Base-by-base conservation (phyloP, 2,329 filamentous ascomycete genomes). In the Cladophialophora immunda region DNA sequence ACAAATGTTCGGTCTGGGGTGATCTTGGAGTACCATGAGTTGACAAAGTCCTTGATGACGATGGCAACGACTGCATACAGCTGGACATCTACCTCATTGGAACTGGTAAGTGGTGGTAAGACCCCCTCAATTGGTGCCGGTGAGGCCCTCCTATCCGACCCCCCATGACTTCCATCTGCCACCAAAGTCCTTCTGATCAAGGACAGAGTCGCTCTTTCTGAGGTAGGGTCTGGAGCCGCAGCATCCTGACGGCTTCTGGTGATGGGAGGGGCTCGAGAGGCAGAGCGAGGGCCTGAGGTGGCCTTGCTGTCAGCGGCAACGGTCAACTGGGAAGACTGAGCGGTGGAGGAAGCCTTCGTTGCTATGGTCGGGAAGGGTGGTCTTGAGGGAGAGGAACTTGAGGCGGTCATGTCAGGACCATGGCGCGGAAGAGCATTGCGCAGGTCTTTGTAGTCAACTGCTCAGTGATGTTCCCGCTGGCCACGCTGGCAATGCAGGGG, bases 61-160 rank as follows among this genome's bases (percentile, higher is more conserved):
- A 98, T 91, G 60, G 95, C 92, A 68, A 99, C 89, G 67, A 98
- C 87, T 30, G 92, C 94, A 77, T 98, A 99, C 4, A 99, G 86
- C 80, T 99, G 92, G 64, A 96, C 82, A 78, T 99, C 95, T 67
- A 98, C 88, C 73, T 96, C 93, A 78, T 97, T 97, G 59, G 93
- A 93, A 81, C 93, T 97, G 57, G 94, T 98, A 75, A 99, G 84
- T 45, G 94, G 93, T 66, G 94, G 95, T 54, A 99, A 83, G 52
- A 97, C 83, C 73, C 94, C 91, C 67, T 96, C 89, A 72, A 97
- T 89, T 57, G 92, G 87, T 74, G 83, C 83, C 53, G 85, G 86
- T 73, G 80, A 90, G 83, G 79, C 91, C 55, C 84, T 81, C 64
- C 89, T 85, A 54, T 78, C 80, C 66, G 81, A 79, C 47, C 81